Evolutionary conservation across 2,329 filamentous ascomycete genomes (phyloP), one percentile per base, ranked within the genome.

Genomic region (Talaromyces funiculosus): DNA sequence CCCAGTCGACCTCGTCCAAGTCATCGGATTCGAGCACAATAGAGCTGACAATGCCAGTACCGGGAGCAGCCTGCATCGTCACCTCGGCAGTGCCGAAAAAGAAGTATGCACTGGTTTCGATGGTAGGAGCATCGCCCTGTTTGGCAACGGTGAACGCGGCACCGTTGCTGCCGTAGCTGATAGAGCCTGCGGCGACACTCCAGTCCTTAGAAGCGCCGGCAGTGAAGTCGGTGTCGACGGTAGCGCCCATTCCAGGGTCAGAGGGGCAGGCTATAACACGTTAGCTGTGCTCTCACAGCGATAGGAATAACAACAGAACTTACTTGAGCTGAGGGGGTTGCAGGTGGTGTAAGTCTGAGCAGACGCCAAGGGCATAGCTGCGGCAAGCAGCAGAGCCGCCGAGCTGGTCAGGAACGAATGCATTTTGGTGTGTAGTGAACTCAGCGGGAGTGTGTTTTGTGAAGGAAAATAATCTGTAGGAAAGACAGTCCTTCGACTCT

Each of bases 41-140:
- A 33, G 90, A 93, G 75, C 90, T 96, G 67, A 99, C 92, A 68
- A 99, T 95, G 66, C 94, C 94, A 24, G 84, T 85, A 2, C 94
- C 94, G 0, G 90, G 88, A 16, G 94, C 90, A 37, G 90, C 86
- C 77, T 94, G 92, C 81, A 97, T 83, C 55, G 85, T 87, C 65
- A 96, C 84, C 65, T 94, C 89, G 71, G 96, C 88, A 64, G 88
- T 89, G 67, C 94, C 94, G 73, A 96, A 99, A 90, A 97, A 96
- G 79, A 99, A 95, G 81, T 96, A 97, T 82, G 95, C 97, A 68
- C 92, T 84, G 64, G 91, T 95, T 65, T 84, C 82, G 61, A 99
- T 84, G 72, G 92, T 91, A 0, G 94, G 94, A 2, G 92, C 86
- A 71, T 97, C 90, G 65, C 93, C 92, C 54, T 86, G 81, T 72